Evolutionary conservation across 352 stramenopile species (phyloP).

Genomic region (Phytophthora fragariae): DNA sequence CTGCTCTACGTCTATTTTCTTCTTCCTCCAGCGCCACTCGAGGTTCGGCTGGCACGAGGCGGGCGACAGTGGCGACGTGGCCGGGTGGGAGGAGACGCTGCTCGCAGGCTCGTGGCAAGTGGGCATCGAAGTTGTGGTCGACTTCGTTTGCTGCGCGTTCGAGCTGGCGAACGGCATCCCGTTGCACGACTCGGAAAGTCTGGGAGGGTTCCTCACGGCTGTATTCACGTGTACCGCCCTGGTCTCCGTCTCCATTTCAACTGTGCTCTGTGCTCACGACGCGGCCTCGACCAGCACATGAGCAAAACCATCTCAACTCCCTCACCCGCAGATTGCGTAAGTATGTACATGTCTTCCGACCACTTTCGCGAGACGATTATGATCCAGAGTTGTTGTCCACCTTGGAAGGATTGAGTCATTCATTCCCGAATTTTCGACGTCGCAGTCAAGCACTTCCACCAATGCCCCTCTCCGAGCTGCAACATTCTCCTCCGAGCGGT

Average conservation of each 20-base stretch:
- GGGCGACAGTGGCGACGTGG: neutral
- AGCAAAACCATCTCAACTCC: neutral
- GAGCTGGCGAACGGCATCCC: slow-evolving; percentile 36
- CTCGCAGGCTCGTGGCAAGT: slow-evolving; percentile 25
- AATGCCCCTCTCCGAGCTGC: neutral
- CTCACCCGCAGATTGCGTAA: neutral
- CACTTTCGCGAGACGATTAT: neutral
- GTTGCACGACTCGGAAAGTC: slow-evolving; percentile 7
- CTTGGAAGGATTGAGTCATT: neutral
- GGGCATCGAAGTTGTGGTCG: slow-evolving; percentile 35
- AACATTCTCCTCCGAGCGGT: neutral
- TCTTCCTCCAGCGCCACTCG: slow-evolving; percentile 27
- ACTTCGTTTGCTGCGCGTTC: slow-evolving; percentile 33
- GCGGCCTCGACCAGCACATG: neutral
- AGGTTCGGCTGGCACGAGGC: slow-evolving; percentile 28
- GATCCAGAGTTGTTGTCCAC: neutral
- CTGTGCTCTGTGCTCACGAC: neutral
- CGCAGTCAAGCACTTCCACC: neutral
- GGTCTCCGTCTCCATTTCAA: slow-evolving; percentile 4
- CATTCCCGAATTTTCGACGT: neutral
- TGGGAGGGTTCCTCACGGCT: slow-evolving; percentile 21
- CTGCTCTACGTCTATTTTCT: slow-evolving; percentile 41
- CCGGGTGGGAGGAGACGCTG: slow-evolving; percentile 4
- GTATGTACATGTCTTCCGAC: too few species aligned
- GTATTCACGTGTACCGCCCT: slow-evolving; percentile 23